Conservation (phyloP, 306 rosid genomes). For the Quercus agrifolia region DNA sequence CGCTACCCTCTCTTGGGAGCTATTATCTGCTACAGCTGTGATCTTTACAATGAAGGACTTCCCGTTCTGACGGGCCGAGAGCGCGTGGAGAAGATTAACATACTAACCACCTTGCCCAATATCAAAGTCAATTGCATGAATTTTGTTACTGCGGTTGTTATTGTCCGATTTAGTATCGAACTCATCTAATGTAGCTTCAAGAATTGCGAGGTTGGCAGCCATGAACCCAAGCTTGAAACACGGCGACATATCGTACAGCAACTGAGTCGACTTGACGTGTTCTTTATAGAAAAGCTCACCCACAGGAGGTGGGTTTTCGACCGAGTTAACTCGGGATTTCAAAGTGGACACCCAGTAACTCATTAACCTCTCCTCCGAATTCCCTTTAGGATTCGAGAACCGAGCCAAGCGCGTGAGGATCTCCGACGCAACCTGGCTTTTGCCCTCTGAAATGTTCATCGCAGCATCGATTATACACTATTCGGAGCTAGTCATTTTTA, state of each 20-base stretch:
- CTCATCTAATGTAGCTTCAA: constrained; percentile 67
- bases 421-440: constrained; percentile 47
- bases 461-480: constrained; percentile 70
- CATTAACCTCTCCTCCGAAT: constrained; percentile 45
- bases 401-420: constrained; percentile 48
- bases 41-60: constrained; percentile 35
- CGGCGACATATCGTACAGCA: constrained; percentile 40
- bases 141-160: not conserved
- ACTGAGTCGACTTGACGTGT: constrained; percentile 68
- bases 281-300: constrained; percentile 47
- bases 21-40: constrained; percentile 26
- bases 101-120: constrained; percentile 74
- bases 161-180: not conserved
- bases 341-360: constrained; percentile 56
- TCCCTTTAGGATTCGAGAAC: constrained; percentile 21
- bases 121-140: constrained; percentile 81
- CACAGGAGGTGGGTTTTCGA: constrained; percentile 42
- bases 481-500: constrained; percentile 27
- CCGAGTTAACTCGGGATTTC: constrained; percentile 48
- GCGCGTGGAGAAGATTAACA: constrained; percentile 39
- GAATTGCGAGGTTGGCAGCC: constrained; percentile 75
- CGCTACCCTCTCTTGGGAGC: constrained; percentile 29
- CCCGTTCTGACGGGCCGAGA: constrained; percentile 32
- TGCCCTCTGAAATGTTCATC: constrained; percentile 70
- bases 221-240: constrained; percentile 55